Conservation (phyloP, 805 yeast genomes). For the Ogataea nitratoaversa region DNA sequence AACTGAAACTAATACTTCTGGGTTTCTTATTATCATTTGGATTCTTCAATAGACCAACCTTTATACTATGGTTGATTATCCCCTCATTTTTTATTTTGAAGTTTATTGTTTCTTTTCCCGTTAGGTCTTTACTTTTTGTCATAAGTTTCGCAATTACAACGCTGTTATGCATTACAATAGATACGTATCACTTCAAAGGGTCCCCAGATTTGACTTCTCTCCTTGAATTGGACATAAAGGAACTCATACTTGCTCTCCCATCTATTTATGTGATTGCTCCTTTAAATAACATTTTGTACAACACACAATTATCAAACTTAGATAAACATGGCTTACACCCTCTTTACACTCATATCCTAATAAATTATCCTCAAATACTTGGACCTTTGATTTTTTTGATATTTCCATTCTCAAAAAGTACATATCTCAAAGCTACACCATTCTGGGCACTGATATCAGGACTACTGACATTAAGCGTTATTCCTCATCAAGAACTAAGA, state of each 20-base stretch:
- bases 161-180: constrained; percentile 41
- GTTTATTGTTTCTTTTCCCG: constrained; percentile 33
- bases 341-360: constrained; percentile 63
- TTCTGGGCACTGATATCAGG: constrained; percentile 63
- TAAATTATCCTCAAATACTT: constrained; percentile 73
- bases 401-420: constrained; percentile 35
- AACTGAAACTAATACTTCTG: constrained; percentile 25
- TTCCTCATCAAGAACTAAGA: constrained; percentile 94
- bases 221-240: neutral
- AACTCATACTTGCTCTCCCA: neutral
- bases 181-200: constrained; percentile 40
- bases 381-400: constrained; percentile 67
- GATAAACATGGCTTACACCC: constrained; percentile 82
- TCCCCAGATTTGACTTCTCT: neutral
- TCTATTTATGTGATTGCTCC: constrained; percentile 58
- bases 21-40: constrained; percentile 63
- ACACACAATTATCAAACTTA: constrained; percentile 54
- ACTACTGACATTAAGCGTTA: constrained; percentile 51
- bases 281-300: constrained; percentile 70
- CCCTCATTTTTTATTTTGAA: constrained; percentile 51
- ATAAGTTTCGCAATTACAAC: constrained; percentile 36
- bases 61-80: constrained; percentile 64
- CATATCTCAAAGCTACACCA: constrained; percentile 48
- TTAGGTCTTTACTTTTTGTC: constrained; percentile 33
- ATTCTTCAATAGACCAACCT: constrained; percentile 79